phyloP scores from a whole-genome alignment of 768 basidiomycete species.

The Termitomyces titanicus region DNA sequence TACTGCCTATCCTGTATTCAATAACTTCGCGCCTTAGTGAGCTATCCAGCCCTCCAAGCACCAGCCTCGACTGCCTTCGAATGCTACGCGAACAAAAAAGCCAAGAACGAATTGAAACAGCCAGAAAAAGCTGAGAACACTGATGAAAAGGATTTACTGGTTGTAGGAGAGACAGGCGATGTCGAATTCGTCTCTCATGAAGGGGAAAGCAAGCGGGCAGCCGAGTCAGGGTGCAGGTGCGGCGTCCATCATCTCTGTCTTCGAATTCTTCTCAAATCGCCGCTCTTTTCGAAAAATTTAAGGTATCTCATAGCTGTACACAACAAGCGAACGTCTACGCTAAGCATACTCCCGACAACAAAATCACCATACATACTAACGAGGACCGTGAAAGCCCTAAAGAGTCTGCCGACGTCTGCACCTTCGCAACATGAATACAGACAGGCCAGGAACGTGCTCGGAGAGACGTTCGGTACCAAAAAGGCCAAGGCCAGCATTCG shows the following conservation, averaged over 20 bases:
- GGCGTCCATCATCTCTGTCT: constrained; percentile 19
- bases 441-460: constrained; percentile 72
- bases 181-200: constrained; percentile 78
- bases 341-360: constrained; percentile 65
- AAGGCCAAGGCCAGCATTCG: constrained; percentile 86
- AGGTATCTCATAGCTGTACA: constrained; percentile 86
- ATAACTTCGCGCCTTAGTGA: constrained; percentile 31
- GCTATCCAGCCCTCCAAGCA: constrained; percentile 64
- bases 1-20: background rate
- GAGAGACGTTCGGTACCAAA: constrained; percentile 92
- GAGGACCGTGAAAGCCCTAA: constrained; percentile 82
- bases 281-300: background rate
- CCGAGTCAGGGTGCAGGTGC: constrained; percentile 66
- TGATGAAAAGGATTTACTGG: constrained; percentile 35
- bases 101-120: constrained; percentile 18
- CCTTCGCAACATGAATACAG: constrained; percentile 50
- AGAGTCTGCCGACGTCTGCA: constrained; percentile 50
- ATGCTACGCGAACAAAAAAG: constrained; percentile 48
- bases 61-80: constrained; percentile 57
- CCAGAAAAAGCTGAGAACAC: constrained; percentile 18
- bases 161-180: constrained; percentile 81
- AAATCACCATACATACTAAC: constrained; percentile 65
- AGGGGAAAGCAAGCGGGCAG: constrained; percentile 44
- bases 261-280: background rate
- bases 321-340: constrained; percentile 69